Evolutionary conservation across 495 filamentous ascomycete species (phyloP).

Genomic region (Penicillium argentinense): DNA sequence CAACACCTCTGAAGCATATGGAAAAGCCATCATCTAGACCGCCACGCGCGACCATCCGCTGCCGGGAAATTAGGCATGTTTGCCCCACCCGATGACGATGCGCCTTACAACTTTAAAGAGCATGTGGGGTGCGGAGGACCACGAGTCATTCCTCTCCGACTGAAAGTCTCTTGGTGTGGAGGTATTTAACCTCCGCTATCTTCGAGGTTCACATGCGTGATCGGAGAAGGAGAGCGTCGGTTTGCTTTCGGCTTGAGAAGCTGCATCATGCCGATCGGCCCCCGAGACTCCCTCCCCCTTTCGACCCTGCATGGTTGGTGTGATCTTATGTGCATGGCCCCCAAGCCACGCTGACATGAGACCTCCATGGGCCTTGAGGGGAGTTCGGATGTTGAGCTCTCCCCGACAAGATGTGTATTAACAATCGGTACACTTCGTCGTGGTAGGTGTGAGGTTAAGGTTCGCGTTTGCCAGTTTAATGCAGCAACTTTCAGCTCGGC

Average conservation of each 20-base stretch:
- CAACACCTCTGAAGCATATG: too few species aligned
- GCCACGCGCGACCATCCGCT: too few species aligned
- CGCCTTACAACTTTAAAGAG: too few species aligned
- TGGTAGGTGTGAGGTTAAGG: too few species aligned
- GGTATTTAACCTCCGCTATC: background rate
- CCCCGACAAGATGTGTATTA: background rate
- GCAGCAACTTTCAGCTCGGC: background rate
- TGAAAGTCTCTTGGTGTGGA: background rate
- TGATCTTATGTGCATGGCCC: background rate
- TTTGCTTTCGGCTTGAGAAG: background rate
- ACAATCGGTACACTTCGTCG: too few species aligned
- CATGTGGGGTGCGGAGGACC: background rate
- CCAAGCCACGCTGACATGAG: too few species aligned
- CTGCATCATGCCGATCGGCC: background rate
- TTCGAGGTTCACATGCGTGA: background rate
- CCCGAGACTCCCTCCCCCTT: background rate
- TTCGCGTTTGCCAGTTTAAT: background rate
- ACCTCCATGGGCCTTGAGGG: background rate
- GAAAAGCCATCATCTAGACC: too few species aligned
- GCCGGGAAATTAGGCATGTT: too few species aligned
- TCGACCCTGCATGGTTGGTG: background rate
- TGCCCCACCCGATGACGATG: too few species aligned
- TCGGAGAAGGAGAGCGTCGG: background rate
- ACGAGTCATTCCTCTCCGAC: background rate
- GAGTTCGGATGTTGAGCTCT: too few species aligned